Evolutionary conservation across 140 eudicot species (phyloP).

Genomic region (Oenanthe javanica): DNA sequence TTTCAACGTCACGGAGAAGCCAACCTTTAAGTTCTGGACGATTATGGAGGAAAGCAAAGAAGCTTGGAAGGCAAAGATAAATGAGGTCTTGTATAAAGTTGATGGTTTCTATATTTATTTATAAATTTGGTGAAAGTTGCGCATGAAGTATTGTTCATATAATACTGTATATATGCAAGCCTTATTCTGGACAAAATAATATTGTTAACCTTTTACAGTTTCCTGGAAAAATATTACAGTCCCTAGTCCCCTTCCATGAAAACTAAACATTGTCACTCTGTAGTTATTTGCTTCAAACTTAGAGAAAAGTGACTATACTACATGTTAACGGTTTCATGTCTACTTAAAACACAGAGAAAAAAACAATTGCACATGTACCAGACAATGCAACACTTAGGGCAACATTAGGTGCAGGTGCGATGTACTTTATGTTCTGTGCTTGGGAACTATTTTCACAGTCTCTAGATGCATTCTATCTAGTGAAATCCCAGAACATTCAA

Average conservation of each 20-base stretch:
- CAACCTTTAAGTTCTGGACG: neutral
- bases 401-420: conserved; percentile 20
- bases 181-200: no score
- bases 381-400: neutral
- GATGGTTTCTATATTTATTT: neutral
- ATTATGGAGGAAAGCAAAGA: neutral
- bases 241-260: neutral
- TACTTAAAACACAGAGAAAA: no score
- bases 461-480: neutral
- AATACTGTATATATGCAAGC: no score
- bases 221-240: neutral
- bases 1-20: neutral
- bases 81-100: neutral
- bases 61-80: neutral
- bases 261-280: neutral
- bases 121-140: neutral
- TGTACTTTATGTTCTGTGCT: conserved; percentile 11
- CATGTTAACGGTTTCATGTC: neutral
- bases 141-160: no score
- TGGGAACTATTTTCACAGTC: neutral
- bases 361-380: neutral
- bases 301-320: neutral
- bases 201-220: neutral
- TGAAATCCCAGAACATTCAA: neutral
- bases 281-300: no score